Conservation (phyloP, 2,329 filamentous ascomycete genomes). For the Phoma sp. region DNA sequence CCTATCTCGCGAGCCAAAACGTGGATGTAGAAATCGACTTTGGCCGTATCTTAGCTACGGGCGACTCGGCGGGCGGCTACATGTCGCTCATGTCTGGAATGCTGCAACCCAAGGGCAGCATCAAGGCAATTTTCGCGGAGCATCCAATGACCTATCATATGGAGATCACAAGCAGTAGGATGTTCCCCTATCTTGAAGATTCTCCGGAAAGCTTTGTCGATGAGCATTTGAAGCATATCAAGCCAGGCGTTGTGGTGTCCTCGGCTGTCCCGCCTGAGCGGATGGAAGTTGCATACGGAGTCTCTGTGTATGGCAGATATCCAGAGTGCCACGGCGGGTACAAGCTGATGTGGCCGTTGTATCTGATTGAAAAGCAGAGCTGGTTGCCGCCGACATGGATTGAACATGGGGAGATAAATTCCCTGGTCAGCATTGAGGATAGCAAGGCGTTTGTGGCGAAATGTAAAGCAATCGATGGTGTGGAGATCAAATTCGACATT, state of each 20-base stretch:
- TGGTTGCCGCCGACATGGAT: constrained; percentile 41
- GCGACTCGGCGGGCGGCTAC: constrained; percentile 52
- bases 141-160: constrained; percentile 42
- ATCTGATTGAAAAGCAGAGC: constrained; percentile 31
- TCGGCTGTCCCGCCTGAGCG: constrained; percentile 29
- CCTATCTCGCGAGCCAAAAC: constrained; percentile 22
- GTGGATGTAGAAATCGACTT: constrained; percentile 33
- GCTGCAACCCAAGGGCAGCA: constrained; percentile 23
- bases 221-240: constrained; percentile 28
- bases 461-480: constrained; percentile 22
- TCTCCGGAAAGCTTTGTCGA: constrained; percentile 28
- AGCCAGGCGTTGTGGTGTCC: constrained; percentile 28
- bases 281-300: constrained; percentile 20
- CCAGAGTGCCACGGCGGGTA: constrained; percentile 38
- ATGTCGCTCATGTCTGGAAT: constrained; percentile 45
- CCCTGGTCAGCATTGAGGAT: constrained; percentile 36
- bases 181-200: constrained; percentile 9
- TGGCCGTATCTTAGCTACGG: constrained; percentile 37
- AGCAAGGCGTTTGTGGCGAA: constrained; percentile 36
- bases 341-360: constrained; percentile 35
- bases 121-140: constrained; percentile 35
- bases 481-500: constrained; percentile 30
- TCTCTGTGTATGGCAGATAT: constrained; percentile 32
- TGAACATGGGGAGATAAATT: constrained; percentile 41
- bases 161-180: too few species aligned